A percentile compares a stretch with the other conserved stretches of the same genome.
Conservation (phyloP, 495 filamentous ascomycete species). For the Trypethelium eluteriae region DNA sequence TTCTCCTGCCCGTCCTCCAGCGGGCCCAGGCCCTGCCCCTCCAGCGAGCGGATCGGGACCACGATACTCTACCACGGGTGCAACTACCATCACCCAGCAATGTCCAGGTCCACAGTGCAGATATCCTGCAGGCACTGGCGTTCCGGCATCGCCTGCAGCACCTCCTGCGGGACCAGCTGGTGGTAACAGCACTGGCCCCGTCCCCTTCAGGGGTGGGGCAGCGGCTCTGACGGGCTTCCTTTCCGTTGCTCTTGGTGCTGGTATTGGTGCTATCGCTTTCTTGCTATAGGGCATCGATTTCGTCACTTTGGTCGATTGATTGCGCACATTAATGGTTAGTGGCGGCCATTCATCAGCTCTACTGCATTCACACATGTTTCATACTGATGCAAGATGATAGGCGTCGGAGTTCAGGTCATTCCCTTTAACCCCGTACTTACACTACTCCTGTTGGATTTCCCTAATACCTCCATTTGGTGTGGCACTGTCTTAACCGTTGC, state of each 20-base stretch:
- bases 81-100: not conserved
- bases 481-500: not conserved
- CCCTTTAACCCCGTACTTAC: not conserved
- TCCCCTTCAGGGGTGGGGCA: not conserved
- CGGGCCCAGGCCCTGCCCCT: not conserved
- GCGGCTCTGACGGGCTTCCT: conserved; percentile 10
- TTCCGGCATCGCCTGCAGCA: not conserved
- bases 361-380: not conserved
- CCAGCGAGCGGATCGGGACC: conserved; percentile 5
- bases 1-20: conserved; percentile 7
- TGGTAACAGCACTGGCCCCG: conserved; percentile 8
- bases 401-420: not conserved
- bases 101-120: conserved; percentile 11
- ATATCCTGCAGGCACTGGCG: not conserved
- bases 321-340: no score
- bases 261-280: conserved; percentile 8
- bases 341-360: no score
- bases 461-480: not conserved
- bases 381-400: not conserved
- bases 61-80: conserved; percentile 14
- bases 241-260: not conserved
- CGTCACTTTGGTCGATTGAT: not conserved
- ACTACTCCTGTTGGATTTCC: not conserved
- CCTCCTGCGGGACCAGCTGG: conserved; percentile 3
- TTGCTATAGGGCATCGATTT: not conserved